Base-by-base conservation (phyloP, 2,329 filamentous ascomycete genomes). In the Sporothrix luriei region DNA sequence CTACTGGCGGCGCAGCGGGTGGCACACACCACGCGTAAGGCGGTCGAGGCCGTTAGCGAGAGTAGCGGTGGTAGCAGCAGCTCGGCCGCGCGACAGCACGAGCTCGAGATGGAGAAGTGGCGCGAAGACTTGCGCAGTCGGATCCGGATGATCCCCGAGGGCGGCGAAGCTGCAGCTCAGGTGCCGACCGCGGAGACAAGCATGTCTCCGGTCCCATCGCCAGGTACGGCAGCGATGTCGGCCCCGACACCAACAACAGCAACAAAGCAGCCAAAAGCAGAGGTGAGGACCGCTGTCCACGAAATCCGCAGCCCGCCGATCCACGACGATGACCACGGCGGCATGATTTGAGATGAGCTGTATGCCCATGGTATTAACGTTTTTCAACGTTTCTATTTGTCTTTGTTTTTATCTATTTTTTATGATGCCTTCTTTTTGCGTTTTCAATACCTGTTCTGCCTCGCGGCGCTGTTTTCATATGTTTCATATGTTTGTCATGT, bases 51-150 rank as follows among this genome's bases (percentile, higher is more conserved):
- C 1, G 69, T 43, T 7, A 52, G 33, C 21, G 51, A 61, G 43
- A 33, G 69, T 38, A 48, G 55, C 38, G 43, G 55, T 38, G 59
- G 62, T 38, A 55, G 49, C n/a, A 55, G 64, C 66, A 76, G 65
- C 11, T 16, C 51, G n/a, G 26, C 55, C 9, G 54, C 74, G 52
- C 33, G 61, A 38, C 16, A 59, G 19, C 70, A 69, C n/a, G 68
- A 68, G 65, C 75, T 75, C 19, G 79, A 82, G 66, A 77, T 75
- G 26, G 79, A 82, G 62, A 76, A 76, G 72, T 75, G 78, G 70
- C 75, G 78, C 26, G 76, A 78, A 46, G 76, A 77, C 29, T 71
- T 82, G 61, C 78, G 78, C 73, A 77, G 76, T 52, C 78, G 77
- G 26, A 81, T 82, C 66, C 76, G 76, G 66, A 75, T 79, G 68